Conservation (phyloP, 352 stramenopile species). For the Peronosclerospora sorghi region DNA sequence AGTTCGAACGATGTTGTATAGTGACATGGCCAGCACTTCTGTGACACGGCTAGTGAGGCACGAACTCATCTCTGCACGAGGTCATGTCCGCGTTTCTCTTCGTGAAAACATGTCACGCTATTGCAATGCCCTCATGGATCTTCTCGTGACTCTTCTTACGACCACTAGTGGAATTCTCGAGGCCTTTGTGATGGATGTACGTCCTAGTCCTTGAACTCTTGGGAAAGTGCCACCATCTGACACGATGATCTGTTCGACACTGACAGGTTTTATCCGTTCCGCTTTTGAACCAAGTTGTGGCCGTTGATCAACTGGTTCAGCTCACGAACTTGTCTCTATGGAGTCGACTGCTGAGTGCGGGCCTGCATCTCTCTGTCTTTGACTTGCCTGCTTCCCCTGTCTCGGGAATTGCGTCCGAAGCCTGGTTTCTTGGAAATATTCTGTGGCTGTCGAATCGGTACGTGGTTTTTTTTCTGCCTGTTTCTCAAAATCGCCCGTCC, state of each 20-base stretch:
- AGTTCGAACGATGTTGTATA: constrained; percentile 14
- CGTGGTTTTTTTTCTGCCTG: background rate
- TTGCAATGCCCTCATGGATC: constrained; percentile 20
- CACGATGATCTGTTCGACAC: background rate
- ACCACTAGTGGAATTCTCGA: constrained; percentile 13
- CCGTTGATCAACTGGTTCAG: constrained; percentile 8
- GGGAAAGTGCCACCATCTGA: background rate
- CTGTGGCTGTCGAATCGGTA: constrained; percentile 42
- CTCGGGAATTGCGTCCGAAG: constrained; percentile 33
- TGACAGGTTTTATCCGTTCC: constrained; percentile 37
- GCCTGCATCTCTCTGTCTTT: constrained; percentile 19
- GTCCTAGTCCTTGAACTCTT: background rate
- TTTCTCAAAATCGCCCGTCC: constrained; percentile 1
- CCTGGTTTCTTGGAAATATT: constrained; percentile 55
- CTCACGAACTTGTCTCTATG: constrained; percentile 21
- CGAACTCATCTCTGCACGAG: constrained; percentile 13
- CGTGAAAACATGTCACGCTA: constrained; percentile 10
- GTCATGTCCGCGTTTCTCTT: constrained; percentile 10
- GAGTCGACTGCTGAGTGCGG: constrained; percentile 19
- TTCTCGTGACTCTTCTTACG: constrained; percentile 15
- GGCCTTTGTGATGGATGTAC: constrained; percentile 24
- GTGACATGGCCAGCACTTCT: constrained; percentile 14
- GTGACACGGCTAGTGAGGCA: constrained; percentile 19
- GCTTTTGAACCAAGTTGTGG: constrained; percentile 25
- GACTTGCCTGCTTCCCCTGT: constrained; percentile 31